phyloP scores from a whole-genome alignment of 2,329 filamentous ascomycete genomes.

The Chaetothyriales sp. region DNA sequence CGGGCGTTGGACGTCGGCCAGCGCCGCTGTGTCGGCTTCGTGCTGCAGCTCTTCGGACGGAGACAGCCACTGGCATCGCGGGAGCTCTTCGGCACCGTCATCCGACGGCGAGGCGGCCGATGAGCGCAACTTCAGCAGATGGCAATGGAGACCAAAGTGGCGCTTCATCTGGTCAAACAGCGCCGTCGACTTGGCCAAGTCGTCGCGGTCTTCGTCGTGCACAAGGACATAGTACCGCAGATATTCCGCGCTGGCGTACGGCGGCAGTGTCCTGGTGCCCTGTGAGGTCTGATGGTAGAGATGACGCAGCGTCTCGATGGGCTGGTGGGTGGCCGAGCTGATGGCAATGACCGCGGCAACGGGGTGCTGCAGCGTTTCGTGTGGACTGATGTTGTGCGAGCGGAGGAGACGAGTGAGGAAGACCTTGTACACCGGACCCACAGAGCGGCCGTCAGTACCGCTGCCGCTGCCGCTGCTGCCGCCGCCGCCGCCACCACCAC shows the following conservation, averaged over 20 bases:
- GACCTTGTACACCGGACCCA: conserved; percentile 70
- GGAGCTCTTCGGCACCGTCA: conserved; percentile 68
- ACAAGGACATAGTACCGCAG: conserved; percentile 91
- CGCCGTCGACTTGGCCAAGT: conserved; percentile 76
- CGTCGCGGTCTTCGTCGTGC: conserved; percentile 89
- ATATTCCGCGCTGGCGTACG: conserved; percentile 84
- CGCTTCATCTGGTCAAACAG: conserved; percentile 98
- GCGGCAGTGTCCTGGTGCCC: conserved; percentile 58
- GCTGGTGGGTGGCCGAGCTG: conserved; percentile 69
- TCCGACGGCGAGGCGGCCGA: conserved; percentile 77
- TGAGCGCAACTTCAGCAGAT: conserved; percentile 73
- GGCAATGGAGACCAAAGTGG: conserved; percentile 92
- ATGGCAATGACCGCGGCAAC: conserved; percentile 92
- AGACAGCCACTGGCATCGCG: conserved; percentile 79
- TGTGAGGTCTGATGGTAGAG: conserved; percentile 76
- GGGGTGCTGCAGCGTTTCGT: conserved; percentile 89
- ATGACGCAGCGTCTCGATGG: conserved; percentile 73
- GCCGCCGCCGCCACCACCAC: neutral
- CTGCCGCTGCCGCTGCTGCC: conserved; percentile 8
- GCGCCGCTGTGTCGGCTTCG: conserved; percentile 45
- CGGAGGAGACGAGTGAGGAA: conserved; percentile 77
- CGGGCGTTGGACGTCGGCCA: conserved; percentile 49
- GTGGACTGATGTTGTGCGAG: conserved; percentile 60
- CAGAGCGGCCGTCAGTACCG: conserved; percentile 8
- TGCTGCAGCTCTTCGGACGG: conserved; percentile 70